Percentiles rank a stretch among this genome's conserved stretches.
These are phyloP conservation scores for Warburgia ugandensis DNA, from an alignment of 164 flowering plant genomes.

Conservation along the genomic window DNA sequence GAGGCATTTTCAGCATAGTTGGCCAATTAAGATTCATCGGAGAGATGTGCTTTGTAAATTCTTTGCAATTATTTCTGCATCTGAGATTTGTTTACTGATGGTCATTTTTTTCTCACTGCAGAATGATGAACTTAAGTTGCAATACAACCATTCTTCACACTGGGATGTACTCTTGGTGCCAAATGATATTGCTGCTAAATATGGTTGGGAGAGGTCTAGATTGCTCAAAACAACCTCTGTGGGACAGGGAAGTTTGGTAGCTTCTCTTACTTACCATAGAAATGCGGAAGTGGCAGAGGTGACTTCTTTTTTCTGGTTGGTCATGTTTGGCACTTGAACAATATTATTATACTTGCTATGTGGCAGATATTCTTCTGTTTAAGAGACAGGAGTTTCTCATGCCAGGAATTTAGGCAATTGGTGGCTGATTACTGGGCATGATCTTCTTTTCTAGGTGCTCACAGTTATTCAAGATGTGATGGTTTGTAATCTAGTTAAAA, in stretches of 20 bases:
- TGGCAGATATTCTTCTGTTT: too few species aligned
- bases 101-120: conserved; percentile 18
- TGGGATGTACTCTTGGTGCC: conserved; percentile 44
- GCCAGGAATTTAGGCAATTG: too few species aligned
- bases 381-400: too few species aligned
- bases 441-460: conserved; percentile 38
- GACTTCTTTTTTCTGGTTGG: conserved; percentile 6
- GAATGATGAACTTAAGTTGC: conserved; percentile 59
- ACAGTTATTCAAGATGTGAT: conserved; percentile 73
- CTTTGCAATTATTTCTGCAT: not conserved
- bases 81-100: not conserved
- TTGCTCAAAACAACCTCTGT: conserved; percentile 47
- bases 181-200: conserved; percentile 25
- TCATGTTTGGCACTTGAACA: too few species aligned
- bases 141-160: conserved; percentile 37
- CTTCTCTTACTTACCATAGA: conserved; percentile 51
- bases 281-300: conserved; percentile 48
- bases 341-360: too few species aligned
- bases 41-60: conserved; percentile 2
- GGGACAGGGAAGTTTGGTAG: conserved; percentile 70
- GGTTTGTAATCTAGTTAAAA: conserved; percentile 62
- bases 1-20: too few species aligned
- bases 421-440: conserved; percentile 1
- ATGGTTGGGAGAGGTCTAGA: conserved; percentile 45
- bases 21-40: too few species aligned